A percentile compares a stretch with the other conserved stretches of the same genome.
Conservation (phyloP, 1,284 basidiomycete genomes). For the Phellopilus nigrolimitatus region DNA sequence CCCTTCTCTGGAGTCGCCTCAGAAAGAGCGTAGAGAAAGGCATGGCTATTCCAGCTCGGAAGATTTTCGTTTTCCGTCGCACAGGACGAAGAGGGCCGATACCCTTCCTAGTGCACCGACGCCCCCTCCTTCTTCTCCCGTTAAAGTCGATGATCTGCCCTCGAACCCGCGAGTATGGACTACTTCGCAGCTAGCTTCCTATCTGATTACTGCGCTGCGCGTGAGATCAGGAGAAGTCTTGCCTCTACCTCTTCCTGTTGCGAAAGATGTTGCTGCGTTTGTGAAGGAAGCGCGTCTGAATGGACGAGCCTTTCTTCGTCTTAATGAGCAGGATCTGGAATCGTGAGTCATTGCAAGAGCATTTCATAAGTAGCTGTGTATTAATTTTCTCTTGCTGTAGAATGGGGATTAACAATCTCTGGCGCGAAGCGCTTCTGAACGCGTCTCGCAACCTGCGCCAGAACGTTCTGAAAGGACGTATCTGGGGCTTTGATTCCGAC, state of each 20-base stretch:
- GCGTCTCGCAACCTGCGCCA: conserved; percentile 53
- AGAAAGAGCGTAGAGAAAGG: conserved; percentile 13
- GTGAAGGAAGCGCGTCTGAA: conserved; percentile 42
- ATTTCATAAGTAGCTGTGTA: conserved; percentile 9
- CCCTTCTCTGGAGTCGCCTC: conserved; percentile 20
- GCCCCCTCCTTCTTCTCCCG: conserved; percentile 16
- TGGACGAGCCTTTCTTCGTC: conserved; percentile 47
- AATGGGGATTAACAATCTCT: conserved; percentile 47
- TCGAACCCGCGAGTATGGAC: conserved; percentile 57
- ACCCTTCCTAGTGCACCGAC: conserved; percentile 31
- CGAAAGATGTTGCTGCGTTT: conserved; percentile 46
- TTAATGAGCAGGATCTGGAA: conserved; percentile 52
- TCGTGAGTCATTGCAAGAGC: conserved; percentile 34
- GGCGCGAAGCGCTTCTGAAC: conserved; percentile 46
- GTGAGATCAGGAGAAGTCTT: conserved; percentile 33
- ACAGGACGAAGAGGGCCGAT: conserved; percentile 34
- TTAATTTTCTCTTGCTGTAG: conserved; percentile 29
- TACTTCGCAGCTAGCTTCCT: conserved; percentile 45
- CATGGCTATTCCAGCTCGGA: conserved; percentile 27
- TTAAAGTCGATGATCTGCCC: conserved; percentile 36
- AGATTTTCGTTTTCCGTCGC: conserved; percentile 20
- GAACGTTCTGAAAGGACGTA: conserved; percentile 49
- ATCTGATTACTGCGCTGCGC: conserved; percentile 42
- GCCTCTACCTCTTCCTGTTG: conserved; percentile 35
- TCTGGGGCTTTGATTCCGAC: conserved; percentile 41